Evolutionary conservation across 78 protist genomes (phyloP).

Genomic region (Paulinella micropora): DNA sequence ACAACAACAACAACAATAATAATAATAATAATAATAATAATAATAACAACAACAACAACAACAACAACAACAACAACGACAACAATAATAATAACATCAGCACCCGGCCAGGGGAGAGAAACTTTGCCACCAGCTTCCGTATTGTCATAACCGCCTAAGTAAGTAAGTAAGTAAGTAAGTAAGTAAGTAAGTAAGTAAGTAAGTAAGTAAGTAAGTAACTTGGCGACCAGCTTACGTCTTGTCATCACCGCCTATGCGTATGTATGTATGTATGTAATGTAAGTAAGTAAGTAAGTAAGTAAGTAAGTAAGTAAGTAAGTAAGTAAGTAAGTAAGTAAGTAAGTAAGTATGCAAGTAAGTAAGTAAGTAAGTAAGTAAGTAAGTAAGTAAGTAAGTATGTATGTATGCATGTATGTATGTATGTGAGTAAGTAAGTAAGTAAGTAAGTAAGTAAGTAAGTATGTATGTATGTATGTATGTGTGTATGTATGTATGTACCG

Average conservation of each 20-base stretch:
- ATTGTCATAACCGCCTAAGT: too few species aligned
- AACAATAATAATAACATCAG: too few species aligned
- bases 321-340: neutral
- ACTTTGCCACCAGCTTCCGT: too few species aligned
- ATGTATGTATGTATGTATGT: neutral
- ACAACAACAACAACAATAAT: too few species aligned
- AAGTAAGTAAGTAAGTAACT: too few species aligned
- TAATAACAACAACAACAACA: too few species aligned
- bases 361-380: neutral
- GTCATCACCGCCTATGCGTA: neutral
- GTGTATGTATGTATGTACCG: neutral
- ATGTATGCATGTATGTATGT: neutral
- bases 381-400: neutral
- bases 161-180: too few species aligned
- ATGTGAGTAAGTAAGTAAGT: neutral
- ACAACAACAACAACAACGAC: too few species aligned
- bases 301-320: neutral
- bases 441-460: neutral
- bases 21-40: too few species aligned
- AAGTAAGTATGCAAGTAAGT: neutral
- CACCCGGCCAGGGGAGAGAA: too few species aligned
- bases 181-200: too few species aligned
- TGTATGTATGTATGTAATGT: neutral
- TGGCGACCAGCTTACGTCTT: too few species aligned
- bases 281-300: neutral